Conservation (phyloP, 2,329 filamentous ascomycete genomes). For the Beauveria sp. region DNA sequence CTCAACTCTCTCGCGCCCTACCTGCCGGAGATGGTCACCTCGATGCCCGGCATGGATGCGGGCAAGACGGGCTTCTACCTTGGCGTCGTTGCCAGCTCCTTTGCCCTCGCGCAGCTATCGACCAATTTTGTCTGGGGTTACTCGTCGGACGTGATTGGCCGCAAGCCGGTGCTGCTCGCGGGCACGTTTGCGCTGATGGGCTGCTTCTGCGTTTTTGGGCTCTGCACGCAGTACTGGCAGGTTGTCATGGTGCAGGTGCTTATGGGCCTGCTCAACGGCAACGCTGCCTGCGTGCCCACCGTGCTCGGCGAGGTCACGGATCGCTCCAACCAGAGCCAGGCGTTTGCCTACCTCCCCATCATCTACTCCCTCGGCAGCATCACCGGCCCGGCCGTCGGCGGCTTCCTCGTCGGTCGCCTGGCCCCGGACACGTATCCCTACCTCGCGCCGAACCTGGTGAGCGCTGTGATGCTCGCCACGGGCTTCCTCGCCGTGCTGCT, state of each 20-base stretch:
- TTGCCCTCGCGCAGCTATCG: constrained; percentile 84
- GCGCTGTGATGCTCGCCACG: constrained; percentile 61
- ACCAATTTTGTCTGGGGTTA: constrained; percentile 67
- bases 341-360: constrained; percentile 89
- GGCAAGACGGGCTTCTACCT: constrained; percentile 77
- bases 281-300: constrained; percentile 88
- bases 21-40: constrained; percentile 82
- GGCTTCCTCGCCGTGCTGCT: constrained; percentile 69
- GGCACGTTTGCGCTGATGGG: constrained; percentile 76
- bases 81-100: constrained; percentile 80
- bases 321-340: constrained; percentile 84
- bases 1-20: constrained; percentile 96
- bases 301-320: constrained; percentile 94
- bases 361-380: constrained; percentile 95
- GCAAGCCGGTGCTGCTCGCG: constrained; percentile 66
- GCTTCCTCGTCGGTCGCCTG: constrained; percentile 64
- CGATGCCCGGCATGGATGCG: constrained; percentile 71
- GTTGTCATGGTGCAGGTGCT: constrained; percentile 76
- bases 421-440: constrained; percentile 65
- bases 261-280: constrained; percentile 93
- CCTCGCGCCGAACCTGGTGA: constrained; percentile 73
- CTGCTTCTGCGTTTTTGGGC: constrained; percentile 82
- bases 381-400: constrained; percentile 85
- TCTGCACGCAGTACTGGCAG: constrained; percentile 76
- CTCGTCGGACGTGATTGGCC: constrained; percentile 57